These are phyloP conservation scores for Colletotrichum phormii DNA, from an alignment of 2,329 filamentous ascomycete genomes.

Conservation along the genomic window DNA sequence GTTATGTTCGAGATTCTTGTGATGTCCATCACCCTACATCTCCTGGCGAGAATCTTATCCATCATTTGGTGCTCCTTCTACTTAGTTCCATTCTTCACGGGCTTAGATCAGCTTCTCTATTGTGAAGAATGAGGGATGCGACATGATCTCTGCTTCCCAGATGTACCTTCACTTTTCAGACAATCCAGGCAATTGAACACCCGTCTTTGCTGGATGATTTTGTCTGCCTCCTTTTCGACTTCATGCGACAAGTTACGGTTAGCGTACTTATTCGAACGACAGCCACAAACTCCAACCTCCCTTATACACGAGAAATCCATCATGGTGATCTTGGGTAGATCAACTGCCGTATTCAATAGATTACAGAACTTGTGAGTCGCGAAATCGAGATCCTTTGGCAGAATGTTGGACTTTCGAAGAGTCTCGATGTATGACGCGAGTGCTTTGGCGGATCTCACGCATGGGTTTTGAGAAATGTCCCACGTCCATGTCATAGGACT, in stretches of 20 bases:
- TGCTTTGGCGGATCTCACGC: slow-evolving; percentile 29
- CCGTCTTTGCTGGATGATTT: slow-evolving; percentile 26
- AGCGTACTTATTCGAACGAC: slow-evolving; percentile 24
- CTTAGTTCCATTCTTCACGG: neutral
- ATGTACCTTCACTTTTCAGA: slow-evolving; percentile 17
- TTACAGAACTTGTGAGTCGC: slow-evolving; percentile 34
- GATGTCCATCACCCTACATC: neutral
- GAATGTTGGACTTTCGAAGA: slow-evolving; percentile 24
- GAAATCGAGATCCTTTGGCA: slow-evolving; percentile 37
- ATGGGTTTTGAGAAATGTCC: slow-evolving; percentile 20
- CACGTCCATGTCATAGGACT: slow-evolving; percentile 27
- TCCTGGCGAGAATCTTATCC: neutral
- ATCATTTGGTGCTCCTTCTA: neutral
- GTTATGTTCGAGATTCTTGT: too few species aligned
- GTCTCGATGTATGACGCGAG: slow-evolving; percentile 33
- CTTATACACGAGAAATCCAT: slow-evolving; percentile 18
- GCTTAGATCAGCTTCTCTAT: neutral
- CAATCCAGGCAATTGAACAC: slow-evolving; percentile 38
- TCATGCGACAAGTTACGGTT: slow-evolving; percentile 8
- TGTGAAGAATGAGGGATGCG: neutral
- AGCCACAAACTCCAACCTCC: slow-evolving; percentile 14
- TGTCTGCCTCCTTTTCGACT: slow-evolving; percentile 23
- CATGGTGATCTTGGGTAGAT: slow-evolving; percentile 28
- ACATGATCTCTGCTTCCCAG: neutral
- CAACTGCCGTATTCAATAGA: slow-evolving; percentile 24